Percentiles rank a stretch among this genome's conserved stretches.
Evolutionary conservation across 257 asterid species (phyloP).

Genomic region (Misopates orontium): DNA sequence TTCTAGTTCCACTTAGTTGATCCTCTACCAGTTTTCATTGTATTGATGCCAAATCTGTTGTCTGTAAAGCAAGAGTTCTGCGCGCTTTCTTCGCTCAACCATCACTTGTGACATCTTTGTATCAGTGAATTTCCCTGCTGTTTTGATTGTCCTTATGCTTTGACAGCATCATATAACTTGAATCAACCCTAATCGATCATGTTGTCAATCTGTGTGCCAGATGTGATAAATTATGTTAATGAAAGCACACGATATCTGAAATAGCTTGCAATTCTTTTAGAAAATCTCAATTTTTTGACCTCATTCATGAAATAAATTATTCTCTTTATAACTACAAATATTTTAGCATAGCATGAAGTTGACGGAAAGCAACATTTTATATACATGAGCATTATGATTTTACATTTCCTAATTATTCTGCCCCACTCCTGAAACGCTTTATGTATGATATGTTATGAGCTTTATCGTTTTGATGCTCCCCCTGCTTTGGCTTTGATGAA

Average conservation of each 20-base stretch:
- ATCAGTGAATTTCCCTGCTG: not conserved
- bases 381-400: not conserved
- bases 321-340: not conserved
- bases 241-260: not conserved
- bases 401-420: constrained; percentile 5
- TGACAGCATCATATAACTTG: not conserved
- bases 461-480: not conserved
- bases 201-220: constrained; percentile 13
- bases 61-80: not conserved
- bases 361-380: not conserved
- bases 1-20: not conserved
- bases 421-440: not conserved
- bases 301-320: not conserved
- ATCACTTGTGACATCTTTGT: not conserved
- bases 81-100: not conserved
- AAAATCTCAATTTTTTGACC: not conserved
- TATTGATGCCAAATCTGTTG: not conserved
- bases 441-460: not conserved
- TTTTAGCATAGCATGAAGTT: not conserved
- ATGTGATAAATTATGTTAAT: not conserved
- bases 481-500: not conserved
- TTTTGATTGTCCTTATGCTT: not conserved
- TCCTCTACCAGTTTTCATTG: not conserved
- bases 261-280: not conserved
- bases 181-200: constrained; percentile 2